Percentiles rank a stretch among this genome's conserved stretches.
Conservation (phyloP, 352 stramenopile genomes). For the Globisporangium megalacanthum region DNA sequence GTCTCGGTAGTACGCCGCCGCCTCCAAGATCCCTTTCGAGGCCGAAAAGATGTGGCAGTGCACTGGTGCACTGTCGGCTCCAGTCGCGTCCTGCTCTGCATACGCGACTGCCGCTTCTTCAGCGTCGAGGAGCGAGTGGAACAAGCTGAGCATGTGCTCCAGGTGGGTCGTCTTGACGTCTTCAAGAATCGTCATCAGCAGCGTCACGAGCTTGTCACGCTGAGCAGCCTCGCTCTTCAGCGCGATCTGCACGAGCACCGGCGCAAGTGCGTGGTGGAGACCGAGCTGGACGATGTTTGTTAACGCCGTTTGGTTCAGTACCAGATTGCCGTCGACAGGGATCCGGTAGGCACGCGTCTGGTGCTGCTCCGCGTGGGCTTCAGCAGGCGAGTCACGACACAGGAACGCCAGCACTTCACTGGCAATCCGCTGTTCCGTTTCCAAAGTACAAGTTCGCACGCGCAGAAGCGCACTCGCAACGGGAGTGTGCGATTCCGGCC, state of each 20-base stretch:
- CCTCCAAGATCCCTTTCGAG: slow-evolving; percentile 46
- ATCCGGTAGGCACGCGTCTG: background rate
- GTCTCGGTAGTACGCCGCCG: slow-evolving; percentile 56
- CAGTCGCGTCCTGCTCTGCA: background rate
- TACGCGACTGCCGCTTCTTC: slow-evolving; percentile 7
- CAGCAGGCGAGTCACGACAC: background rate
- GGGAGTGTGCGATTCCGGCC: background rate
- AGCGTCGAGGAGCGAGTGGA: slow-evolving; percentile 32
- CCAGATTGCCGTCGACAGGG: slow-evolving; percentile 28
- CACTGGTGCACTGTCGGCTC: slow-evolving; percentile 9
- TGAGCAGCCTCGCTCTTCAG: slow-evolving; percentile 13
- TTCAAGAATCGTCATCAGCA: slow-evolving; percentile 57
- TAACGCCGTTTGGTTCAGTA: slow-evolving; percentile 37
- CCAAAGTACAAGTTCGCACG: slow-evolving; percentile 23
- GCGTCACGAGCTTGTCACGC: slow-evolving; percentile 40
- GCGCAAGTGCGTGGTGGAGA: slow-evolving; percentile 26
- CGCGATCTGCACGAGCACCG: slow-evolving; percentile 15
- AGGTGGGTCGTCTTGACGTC: slow-evolving; percentile 49
- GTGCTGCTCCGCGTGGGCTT: background rate
- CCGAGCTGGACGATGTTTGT: slow-evolving; percentile 38
- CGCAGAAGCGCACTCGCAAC: background rate
- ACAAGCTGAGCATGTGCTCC: slow-evolving; percentile 34
- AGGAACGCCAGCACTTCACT: slow-evolving; percentile 1
- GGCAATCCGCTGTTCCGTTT: slow-evolving; percentile 17
- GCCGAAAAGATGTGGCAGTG: slow-evolving; percentile 56